These are phyloP conservation scores for Physcomitrium patens DNA, from an alignment of 225 moss, liverwort and hornwort genomes.

Conservation along the genomic window DNA sequence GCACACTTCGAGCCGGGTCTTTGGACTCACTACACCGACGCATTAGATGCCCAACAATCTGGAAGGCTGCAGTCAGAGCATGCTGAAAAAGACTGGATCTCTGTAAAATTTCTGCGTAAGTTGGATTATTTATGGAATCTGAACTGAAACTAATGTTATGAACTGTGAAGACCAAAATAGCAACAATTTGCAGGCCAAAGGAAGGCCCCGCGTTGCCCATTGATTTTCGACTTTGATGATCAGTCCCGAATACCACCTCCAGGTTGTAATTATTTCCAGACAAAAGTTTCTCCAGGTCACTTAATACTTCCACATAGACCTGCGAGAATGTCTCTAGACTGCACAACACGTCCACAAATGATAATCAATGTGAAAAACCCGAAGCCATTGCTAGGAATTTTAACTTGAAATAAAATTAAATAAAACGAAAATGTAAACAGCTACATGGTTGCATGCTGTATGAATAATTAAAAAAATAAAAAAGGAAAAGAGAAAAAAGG, in stretches of 20 bases:
- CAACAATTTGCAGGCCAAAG: constrained; percentile 76
- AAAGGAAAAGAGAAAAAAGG: background rate
- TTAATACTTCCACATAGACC: constrained; percentile 80
- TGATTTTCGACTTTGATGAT: constrained; percentile 76
- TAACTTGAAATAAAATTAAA: no score
- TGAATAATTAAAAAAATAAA: background rate
- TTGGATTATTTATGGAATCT: constrained; percentile 77
- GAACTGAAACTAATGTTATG: constrained; percentile 90
- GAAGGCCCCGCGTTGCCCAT: constrained; percentile 88
- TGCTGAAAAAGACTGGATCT: constrained; percentile 90
- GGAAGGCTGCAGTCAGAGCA: constrained; percentile 93
- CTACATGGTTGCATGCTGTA: background rate
- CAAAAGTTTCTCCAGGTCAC: constrained; percentile 83
- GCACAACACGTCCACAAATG: constrained; percentile 31
- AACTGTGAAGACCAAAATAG: constrained; percentile 94
- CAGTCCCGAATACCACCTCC: constrained; percentile 78
- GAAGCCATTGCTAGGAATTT: no score
- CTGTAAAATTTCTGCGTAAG: constrained; percentile 94
- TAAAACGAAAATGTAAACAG: background rate
- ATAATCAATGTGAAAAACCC: constrained; percentile 7
- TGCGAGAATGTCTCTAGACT: constrained; percentile 95
- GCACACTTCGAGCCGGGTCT: constrained; percentile 75
- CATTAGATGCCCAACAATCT: constrained; percentile 89
- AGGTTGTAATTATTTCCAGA: constrained; percentile 69
- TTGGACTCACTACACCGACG: constrained; percentile 76